phyloP scores from a whole-genome alignment of 495 filamentous ascomycete genomes.

The Penicillium cinerascens region DNA sequence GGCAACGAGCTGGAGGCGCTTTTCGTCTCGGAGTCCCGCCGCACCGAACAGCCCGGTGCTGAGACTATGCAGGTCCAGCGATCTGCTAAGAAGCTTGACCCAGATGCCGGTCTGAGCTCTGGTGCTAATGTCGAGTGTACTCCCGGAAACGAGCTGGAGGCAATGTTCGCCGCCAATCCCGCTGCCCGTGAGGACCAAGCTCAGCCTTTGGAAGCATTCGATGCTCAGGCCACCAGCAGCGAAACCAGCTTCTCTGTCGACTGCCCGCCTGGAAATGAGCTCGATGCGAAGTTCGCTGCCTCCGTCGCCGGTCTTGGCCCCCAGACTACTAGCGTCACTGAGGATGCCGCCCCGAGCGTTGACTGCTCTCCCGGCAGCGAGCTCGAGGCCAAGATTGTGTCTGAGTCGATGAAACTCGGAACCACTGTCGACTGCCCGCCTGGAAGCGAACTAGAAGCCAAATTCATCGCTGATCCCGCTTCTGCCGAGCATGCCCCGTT shows the following conservation, averaged over 20 bases:
- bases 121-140: conserved; percentile 9
- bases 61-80: not conserved
- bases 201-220: not conserved
- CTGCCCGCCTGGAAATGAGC: conserved; percentile 13
- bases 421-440: conserved; percentile 3
- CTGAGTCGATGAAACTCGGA: not conserved
- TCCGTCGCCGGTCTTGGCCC: not conserved
- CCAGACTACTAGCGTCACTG: not conserved
- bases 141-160: conserved; percentile 17
- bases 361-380: conserved; percentile 13
- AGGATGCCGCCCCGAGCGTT: not conserved
- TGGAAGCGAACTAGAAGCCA: conserved; percentile 5
- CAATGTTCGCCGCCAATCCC: conserved; percentile 10
- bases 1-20: conserved; percentile 8
- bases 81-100: not conserved
- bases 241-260: not conserved
- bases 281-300: conserved; percentile 10
- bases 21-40: conserved; percentile 5
- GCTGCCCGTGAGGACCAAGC: conserved; percentile 1
- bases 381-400: conserved; percentile 10
- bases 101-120: not conserved
- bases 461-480: not conserved
- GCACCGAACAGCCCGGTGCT: not conserved
- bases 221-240: not conserved
- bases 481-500: not conserved